Evolutionary conservation across 805 yeast species (phyloP).

Genomic region (Sugiyamaella lignohabitans): DNA sequence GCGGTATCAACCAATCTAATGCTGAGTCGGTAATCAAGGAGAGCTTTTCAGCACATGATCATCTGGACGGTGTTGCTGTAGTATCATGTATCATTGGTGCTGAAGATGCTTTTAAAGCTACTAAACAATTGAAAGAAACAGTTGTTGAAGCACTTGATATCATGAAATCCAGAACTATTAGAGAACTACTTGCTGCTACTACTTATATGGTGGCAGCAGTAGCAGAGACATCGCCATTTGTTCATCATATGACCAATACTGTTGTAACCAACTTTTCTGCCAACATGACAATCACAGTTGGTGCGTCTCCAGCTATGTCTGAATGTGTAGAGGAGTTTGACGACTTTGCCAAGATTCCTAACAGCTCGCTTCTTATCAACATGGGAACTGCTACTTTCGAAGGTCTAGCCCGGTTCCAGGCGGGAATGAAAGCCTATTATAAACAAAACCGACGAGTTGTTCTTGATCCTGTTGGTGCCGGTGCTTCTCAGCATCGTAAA

Average conservation of each 20-base stretch:
- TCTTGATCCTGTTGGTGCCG: slow-evolving; percentile 91
- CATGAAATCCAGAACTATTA: too few relatives aligned
- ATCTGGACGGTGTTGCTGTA: slow-evolving; percentile 77
- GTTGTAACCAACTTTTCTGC: slow-evolving; percentile 90
- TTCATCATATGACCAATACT: slow-evolving; percentile 81
- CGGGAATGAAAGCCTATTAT: slow-evolving; percentile 58
- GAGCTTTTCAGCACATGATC: slow-evolving; percentile 39
- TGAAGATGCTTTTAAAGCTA: slow-evolving; percentile 45
- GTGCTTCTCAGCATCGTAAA: slow-evolving; percentile 62
- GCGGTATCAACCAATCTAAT: slow-evolving; percentile 66
- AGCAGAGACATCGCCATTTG: slow-evolving; percentile 45
- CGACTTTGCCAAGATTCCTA: slow-evolving; percentile 54
- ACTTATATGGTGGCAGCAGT: slow-evolving; percentile 27
- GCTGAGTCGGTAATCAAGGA: slow-evolving; percentile 51
- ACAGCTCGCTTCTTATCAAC: slow-evolving; percentile 56
- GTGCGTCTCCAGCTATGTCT: slow-evolving; percentile 87
- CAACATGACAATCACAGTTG: slow-evolving; percentile 73
- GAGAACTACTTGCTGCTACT: slow-evolving; percentile 15
- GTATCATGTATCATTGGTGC: slow-evolving; percentile 81
- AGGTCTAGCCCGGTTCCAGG: slow-evolving; percentile 38
- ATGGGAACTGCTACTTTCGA: slow-evolving; percentile 59
- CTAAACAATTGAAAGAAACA: slow-evolving; percentile 33
- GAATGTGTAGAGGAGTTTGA: slow-evolving; percentile 60
- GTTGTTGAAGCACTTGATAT: not conserved
- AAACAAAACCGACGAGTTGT: slow-evolving; percentile 52